Evolutionary conservation across 2,329 filamentous ascomycete genomes (phyloP).

Genomic region (Penicillium aurantiogriseum): DNA sequence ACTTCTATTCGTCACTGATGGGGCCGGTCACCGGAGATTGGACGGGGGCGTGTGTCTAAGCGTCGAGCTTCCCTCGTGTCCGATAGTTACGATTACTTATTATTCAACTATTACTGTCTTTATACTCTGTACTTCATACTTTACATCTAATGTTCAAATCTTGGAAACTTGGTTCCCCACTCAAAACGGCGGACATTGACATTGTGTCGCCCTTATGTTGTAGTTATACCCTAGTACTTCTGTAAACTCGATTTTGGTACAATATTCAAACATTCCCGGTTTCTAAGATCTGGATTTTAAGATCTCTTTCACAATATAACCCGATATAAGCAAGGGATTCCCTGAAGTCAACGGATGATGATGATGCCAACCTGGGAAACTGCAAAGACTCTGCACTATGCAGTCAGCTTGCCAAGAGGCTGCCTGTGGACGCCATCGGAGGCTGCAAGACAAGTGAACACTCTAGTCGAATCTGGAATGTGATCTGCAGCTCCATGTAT

Average conservation of each 20-base stretch:
- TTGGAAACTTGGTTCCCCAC: neutral
- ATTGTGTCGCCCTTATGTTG: neutral
- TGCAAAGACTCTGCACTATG: constrained; percentile 16
- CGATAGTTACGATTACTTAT: constrained; percentile 10
- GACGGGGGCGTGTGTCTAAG: constrained; percentile 11
- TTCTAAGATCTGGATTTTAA: neutral
- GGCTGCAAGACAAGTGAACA: constrained; percentile 4
- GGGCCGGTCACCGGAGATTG: constrained; percentile 26
- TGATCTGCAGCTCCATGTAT: constrained; percentile 7
- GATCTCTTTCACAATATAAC: neutral
- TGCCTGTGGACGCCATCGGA: constrained; percentile 1
- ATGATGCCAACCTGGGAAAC: constrained; percentile 6
- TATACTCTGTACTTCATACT: neutral
- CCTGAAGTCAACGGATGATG: constrained; percentile 5
- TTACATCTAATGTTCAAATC: neutral
- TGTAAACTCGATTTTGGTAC: neutral
- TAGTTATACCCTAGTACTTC: neutral
- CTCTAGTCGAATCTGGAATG: constrained; percentile 4
- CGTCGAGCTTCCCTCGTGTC: constrained; percentile 14
- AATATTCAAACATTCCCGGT: neutral
- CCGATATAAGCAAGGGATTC: neutral
- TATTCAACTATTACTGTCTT: neutral
- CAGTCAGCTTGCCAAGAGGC: constrained; percentile 17
- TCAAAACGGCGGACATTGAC: neutral
- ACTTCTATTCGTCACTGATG: constrained; percentile 13